These are phyloP conservation scores for Starmerella davenportii DNA, from an alignment of 805 yeast species.

Conservation along the genomic window DNA sequence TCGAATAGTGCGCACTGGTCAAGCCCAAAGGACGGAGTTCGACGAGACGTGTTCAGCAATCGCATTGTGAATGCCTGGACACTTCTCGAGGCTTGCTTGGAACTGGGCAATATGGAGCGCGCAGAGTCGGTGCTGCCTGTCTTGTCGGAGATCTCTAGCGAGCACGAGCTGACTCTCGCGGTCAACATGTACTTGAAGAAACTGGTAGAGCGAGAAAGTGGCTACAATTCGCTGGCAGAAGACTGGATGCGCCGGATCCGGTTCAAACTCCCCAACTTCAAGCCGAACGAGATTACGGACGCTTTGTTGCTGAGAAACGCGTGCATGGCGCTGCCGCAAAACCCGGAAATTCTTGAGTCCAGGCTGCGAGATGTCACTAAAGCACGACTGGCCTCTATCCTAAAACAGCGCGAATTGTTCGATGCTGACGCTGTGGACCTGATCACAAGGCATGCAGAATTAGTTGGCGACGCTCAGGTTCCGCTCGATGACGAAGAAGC, in stretches of 20 bases:
- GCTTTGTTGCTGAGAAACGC: slow-evolving; percentile 42
- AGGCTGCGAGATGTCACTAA: slow-evolving; percentile 12
- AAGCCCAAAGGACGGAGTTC: slow-evolving; percentile 20
- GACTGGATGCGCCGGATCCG: slow-evolving; percentile 25
- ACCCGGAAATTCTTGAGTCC: slow-evolving; percentile 1
- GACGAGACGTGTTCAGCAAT: slow-evolving; percentile 27
- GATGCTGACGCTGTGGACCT: slow-evolving; percentile 30
- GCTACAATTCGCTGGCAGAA: slow-evolving; percentile 29
- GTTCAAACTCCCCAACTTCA: slow-evolving; percentile 20
- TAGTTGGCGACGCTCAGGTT: too few species aligned
- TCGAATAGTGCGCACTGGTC: slow-evolving; percentile 17
- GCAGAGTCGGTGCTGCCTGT: slow-evolving; percentile 53
- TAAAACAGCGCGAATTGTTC: slow-evolving; percentile 35
- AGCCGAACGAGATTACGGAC: slow-evolving; percentile 38
- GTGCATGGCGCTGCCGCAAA: slow-evolving; percentile 8
- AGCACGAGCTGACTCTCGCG: slow-evolving; percentile 40
- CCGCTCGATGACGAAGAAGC: too few species aligned
- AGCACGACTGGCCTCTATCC: slow-evolving; percentile 15
- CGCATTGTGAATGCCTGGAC: slow-evolving; percentile 57
- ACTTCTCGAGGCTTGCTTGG: slow-evolving; percentile 58
- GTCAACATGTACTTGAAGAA: slow-evolving; percentile 43
- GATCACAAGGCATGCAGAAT: too few species aligned
- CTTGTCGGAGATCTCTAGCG: slow-evolving; percentile 32
- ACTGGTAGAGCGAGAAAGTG: slow-evolving; percentile 27
- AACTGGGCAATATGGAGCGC: slow-evolving; percentile 44